These are phyloP conservation scores for Stereum hirsutum DNA, from an alignment of 1,284 basidiomycete genomes.

Conservation along the genomic window DNA sequence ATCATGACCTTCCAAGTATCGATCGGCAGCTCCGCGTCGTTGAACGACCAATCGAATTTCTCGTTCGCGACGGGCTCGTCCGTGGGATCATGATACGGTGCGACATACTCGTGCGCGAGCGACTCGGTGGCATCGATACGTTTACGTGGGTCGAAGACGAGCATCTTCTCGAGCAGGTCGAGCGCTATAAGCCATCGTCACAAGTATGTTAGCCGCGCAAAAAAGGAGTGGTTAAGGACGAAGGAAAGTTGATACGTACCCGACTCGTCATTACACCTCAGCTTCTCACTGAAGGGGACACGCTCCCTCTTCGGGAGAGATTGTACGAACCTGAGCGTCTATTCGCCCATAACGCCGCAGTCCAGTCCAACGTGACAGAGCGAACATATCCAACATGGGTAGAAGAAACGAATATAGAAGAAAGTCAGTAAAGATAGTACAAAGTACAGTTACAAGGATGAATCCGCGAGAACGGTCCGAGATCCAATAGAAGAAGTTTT, in stretches of 20 bases:
- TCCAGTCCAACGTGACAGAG: too few relatives aligned
- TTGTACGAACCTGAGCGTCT: slow-evolving; percentile 99
- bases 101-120: slow-evolving; percentile 91
- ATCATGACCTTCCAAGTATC: slow-evolving; percentile 99
- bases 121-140: slow-evolving; percentile 92
- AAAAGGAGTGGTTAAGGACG: background rate
- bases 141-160: slow-evolving; percentile 96
- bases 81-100: slow-evolving; percentile 97
- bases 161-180: slow-evolving; percentile 97
- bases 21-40: slow-evolving; percentile 98
- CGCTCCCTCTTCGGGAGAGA: slow-evolving; percentile 94
- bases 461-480: too few relatives aligned
- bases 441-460: too few relatives aligned
- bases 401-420: too few relatives aligned
- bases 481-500: too few relatives aligned
- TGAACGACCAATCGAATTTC: slow-evolving; percentile 99
- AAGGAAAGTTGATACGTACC: slow-evolving; percentile 39
- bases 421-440: too few relatives aligned
- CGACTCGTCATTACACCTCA: slow-evolving; percentile 83
- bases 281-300: slow-evolving; percentile 91
- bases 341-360: background rate
- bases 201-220: background rate
- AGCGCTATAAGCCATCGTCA: slow-evolving; percentile 47
- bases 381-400: too few relatives aligned
- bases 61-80: slow-evolving; percentile 94